Percentiles rank a stretch among this genome's conserved stretches.
Conservation (phyloP, 495 filamentous ascomycete genomes). For the Astrothelium macrocarpum region DNA sequence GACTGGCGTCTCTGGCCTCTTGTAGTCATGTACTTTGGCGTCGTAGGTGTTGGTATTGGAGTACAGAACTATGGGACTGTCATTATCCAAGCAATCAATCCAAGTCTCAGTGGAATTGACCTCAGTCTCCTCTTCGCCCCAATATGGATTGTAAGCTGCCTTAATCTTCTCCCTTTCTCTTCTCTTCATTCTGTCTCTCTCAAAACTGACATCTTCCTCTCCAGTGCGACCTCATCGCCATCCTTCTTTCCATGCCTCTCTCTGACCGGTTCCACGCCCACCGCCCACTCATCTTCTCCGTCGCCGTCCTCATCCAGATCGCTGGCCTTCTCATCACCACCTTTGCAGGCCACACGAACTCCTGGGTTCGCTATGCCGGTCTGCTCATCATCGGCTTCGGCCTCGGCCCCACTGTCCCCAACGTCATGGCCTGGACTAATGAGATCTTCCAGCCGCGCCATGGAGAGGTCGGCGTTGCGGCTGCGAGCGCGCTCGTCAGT, state of each 20-base stretch:
- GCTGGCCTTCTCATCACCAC: slow-evolving; percentile 70
- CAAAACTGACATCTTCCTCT: not conserved
- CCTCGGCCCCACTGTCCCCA: slow-evolving; percentile 81
- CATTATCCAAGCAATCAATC: slow-evolving; percentile 72
- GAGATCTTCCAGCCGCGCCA: slow-evolving; percentile 86
- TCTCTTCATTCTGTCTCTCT: slow-evolving; percentile 16
- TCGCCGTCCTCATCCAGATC: slow-evolving; percentile 68
- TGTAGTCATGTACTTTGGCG: slow-evolving; percentile 85
- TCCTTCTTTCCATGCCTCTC: slow-evolving; percentile 74
- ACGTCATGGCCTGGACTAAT: slow-evolving; percentile 87
- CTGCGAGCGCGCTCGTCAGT: slow-evolving; percentile 74
- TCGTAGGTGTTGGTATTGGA: slow-evolving; percentile 84
- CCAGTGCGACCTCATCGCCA: slow-evolving; percentile 76
- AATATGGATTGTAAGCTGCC: slow-evolving; percentile 85
- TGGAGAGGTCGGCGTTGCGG: slow-evolving; percentile 86
- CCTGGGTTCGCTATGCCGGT: slow-evolving; percentile 80
- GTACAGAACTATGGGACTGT: slow-evolving; percentile 78
- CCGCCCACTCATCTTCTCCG: slow-evolving; percentile 74
- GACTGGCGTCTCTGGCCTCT: slow-evolving; percentile 87
- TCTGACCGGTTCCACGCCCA: slow-evolving; percentile 79
- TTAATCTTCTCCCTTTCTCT: slow-evolving; percentile 13
- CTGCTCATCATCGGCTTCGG: slow-evolving; percentile 88
- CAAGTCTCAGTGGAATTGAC: slow-evolving; percentile 58
- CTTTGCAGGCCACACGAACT: slow-evolving; percentile 56
- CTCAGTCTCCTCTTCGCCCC: slow-evolving; percentile 77